Evolutionary conservation across 139 green algal species (phyloP).

Genomic region (Chlamydomonas applanata): DNA sequence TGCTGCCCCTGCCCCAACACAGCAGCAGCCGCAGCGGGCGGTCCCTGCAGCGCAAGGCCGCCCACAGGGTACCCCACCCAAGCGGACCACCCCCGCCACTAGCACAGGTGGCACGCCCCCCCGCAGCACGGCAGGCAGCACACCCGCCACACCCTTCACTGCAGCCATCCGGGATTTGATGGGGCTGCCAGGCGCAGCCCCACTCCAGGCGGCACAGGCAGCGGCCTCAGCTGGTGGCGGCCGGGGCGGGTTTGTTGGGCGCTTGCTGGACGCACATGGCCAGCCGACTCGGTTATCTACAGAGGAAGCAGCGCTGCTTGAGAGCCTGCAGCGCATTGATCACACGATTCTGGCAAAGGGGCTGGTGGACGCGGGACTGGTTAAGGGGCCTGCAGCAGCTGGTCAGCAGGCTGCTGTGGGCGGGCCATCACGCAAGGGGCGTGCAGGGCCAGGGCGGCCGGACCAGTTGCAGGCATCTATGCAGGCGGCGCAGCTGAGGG

Average conservation of each 20-base stretch:
- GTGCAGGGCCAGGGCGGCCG: neutral
- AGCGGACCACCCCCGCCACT: too few species aligned
- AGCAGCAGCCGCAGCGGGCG: neutral
- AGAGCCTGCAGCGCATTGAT: conserved; percentile 39
- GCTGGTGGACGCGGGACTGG: conserved; percentile 19
- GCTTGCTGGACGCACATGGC: conserved; percentile 2
- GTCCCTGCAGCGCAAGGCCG: neutral
- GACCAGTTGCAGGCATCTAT: neutral
- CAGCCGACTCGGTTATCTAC: conserved; percentile 16
- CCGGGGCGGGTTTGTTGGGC: conserved; percentile 6
- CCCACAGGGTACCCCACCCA: too few species aligned
- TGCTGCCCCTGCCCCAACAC: neutral
- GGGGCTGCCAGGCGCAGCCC: conserved; percentile 32
- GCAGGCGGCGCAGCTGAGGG: conserved; percentile 33
- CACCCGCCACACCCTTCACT: conserved; percentile 40
- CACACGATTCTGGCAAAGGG: conserved; percentile 22
- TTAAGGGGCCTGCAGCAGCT: neutral
- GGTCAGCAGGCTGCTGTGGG: too few species aligned
- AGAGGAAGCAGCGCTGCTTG: conserved; percentile 44
- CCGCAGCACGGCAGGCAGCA: neutral
- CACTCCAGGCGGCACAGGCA: conserved; percentile 2
- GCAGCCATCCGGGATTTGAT: conserved; percentile 44
- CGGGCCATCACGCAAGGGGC: neutral
- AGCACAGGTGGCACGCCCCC: too few species aligned
- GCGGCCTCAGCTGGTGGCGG: neutral